Base-by-base conservation (phyloP, 176 grass and related monocot species). In the Bothriochloa decipiens region DNA sequence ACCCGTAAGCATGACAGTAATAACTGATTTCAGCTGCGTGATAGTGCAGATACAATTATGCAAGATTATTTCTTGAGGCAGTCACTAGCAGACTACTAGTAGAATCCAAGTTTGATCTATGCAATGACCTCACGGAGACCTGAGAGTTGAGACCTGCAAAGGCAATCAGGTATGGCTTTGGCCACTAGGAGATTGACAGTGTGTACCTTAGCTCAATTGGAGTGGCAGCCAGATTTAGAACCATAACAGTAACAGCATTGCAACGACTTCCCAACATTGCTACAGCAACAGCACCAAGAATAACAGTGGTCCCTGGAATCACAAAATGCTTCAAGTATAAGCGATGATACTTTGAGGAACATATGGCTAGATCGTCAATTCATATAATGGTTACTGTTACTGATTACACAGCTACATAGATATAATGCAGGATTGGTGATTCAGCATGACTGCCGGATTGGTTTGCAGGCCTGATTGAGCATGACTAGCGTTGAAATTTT, bases 151-250 rank as follows among this genome's bases (percentile, higher is more conserved):
- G 22, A 60, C 20, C 8, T 60, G 23, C 0, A 37, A 10, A 53
- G 3, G 9, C 5, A 45, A 82, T 27, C 57, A 76, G 2, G 55
- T 60, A 18, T 10, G 20, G 53, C 7, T 26, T 27, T 63, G 23
- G 60, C 60, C 60, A 82, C 7, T 8, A 81, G 43, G 60, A 78
- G 13, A 63, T 8, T 32, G 18, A 39, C 4, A 15, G 7, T 65
- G 40, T 43, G 86, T 76, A 98, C 93, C 92, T 98, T 82, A 98
- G 87, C 76, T 98, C 96, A 81, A 98, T 75, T 40, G 96, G 96
- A 78, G 96, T 98, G 17, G 89, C 96, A 1, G 84, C 85, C 27
- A 98, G 87, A 70, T 98, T 98, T 8, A 92, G 83, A 86, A 98
- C 89, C 87, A 96, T 92, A 65, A 95, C 74, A 39, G 84, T 95